Evolutionary conservation across 108 stramenopile species (phyloP), one percentile per base, ranked within the genome.

Genomic region (Conticribra weissflogii): DNA sequence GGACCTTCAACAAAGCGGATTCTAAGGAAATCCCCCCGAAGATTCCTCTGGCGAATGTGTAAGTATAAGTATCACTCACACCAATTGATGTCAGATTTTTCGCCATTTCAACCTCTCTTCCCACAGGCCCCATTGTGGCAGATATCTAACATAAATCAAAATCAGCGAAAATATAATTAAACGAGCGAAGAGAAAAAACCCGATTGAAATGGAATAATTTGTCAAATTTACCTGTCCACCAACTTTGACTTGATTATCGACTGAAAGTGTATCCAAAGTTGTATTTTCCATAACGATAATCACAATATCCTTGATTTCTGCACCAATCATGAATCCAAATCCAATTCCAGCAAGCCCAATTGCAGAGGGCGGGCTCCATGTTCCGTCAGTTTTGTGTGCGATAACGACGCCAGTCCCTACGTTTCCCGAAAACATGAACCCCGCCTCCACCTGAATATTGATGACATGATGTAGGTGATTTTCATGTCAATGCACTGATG

Each of bases 341-440:
- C 83, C 84, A 12, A 85, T 51, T 12, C 92, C 89, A 0, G 78
- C 73, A 31, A 88, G 55, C 21, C 81, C 84, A 22, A 92, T 59
- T 12, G 93, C 93, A 9, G 83, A 87, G 8, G 93, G 93, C 14
- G 89, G 79, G 18, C 67, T 72, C 93, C 93, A 94, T 28, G 47
- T 59, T 0, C 85, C 87, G 25, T 83, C 75, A 1, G 66, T 58
- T 3, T 81, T 74, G 24, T 79, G 82, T 8, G 87, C 78, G 25
- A 93, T 44, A 32, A 93, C 80, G 33, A 91, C 71, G 2, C 92
- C 92, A 15, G 85, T 85, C 3, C 88, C 92, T 27, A 89, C 71
- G 18, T 84, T 74, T 21, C 88, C 88, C 4, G 86, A 81, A 48
- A 89, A 77, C 34, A 90, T 76, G 31, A 91, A 88, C 0, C 90